Conservation (phyloP, 179 eudicot species). For the Silene vulgaris region DNA sequence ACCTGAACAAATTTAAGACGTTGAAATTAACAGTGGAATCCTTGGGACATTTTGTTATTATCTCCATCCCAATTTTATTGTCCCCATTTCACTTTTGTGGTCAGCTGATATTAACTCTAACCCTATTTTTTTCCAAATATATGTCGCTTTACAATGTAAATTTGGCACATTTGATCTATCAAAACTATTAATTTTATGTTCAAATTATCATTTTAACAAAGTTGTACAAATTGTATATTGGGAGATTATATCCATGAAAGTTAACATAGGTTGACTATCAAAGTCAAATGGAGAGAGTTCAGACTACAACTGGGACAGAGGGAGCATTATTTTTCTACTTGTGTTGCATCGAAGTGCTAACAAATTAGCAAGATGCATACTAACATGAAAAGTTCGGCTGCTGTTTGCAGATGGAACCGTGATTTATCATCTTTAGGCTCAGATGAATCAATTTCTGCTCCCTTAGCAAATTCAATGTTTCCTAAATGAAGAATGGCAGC, state of each 20-base stretch:
- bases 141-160: no score
- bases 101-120: neutral
- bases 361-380: constrained; percentile 12
- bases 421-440: constrained; percentile 92
- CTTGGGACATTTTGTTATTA: no score
- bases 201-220: neutral
- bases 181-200: neutral
- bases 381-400: constrained; percentile 92
- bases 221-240: neutral
- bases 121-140: no score
- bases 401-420: constrained; percentile 71
- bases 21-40: neutral
- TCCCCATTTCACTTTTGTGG: neutral
- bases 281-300: neutral
- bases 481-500: constrained; percentile 95
- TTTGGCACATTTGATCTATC: neutral
- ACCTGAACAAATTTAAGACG: constrained; percentile 46
- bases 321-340: neutral
- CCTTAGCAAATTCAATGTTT: constrained; percentile 83
- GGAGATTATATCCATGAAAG: neutral
- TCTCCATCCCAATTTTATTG: neutral
- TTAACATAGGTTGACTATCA: neutral
- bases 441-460: constrained; percentile 81
- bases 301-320: neutral
- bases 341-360: constrained; percentile 11